A percentile compares a stretch with the other conserved stretches of the same genome.
Evolutionary conservation across 139 green algal species (phyloP).

Genomic region (Chlorella sp.): DNA sequence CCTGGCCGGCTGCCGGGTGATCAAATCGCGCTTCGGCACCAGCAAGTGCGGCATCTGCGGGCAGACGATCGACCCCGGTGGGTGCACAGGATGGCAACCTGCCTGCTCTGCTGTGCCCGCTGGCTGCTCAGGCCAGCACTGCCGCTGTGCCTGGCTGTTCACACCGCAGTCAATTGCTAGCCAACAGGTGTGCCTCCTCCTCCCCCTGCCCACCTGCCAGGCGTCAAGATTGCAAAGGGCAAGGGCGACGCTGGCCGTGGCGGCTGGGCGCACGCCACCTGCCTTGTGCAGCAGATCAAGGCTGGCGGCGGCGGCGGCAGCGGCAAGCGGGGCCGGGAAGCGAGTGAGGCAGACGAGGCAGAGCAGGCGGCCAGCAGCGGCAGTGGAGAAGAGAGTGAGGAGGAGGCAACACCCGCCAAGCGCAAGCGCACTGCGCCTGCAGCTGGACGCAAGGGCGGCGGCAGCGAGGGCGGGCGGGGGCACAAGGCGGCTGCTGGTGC

Average conservation of each 20-base stretch:
- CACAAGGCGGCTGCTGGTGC: background rate
- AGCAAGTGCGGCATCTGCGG: conserved; percentile 14
- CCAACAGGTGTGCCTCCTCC: no score
- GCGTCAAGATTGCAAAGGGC: background rate
- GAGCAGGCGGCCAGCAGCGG: background rate
- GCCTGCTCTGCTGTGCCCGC: no score
- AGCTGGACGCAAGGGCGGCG: background rate
- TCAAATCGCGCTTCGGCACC: conserved; percentile 31
- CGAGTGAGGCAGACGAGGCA: background rate
- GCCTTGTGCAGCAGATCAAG: background rate
- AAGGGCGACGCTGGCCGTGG: background rate
- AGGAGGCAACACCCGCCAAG: background rate
- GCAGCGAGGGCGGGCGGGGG: background rate
- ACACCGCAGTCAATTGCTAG: no score
- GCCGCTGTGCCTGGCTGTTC: no score
- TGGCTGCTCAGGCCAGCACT: no score
- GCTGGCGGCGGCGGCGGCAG: background rate
- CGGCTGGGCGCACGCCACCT: conserved; percentile 14
- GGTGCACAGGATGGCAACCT: no score
- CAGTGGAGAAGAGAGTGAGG: background rate
- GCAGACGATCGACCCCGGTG: conserved; percentile 5
- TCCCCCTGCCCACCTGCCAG: background rate
- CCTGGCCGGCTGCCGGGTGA: conserved; percentile 14
- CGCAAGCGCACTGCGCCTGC: background rate
- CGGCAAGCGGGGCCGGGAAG: no score